phyloP scores from a whole-genome alignment of 176 grass and related monocot genomes.

The Melocanna baccifera region DNA sequence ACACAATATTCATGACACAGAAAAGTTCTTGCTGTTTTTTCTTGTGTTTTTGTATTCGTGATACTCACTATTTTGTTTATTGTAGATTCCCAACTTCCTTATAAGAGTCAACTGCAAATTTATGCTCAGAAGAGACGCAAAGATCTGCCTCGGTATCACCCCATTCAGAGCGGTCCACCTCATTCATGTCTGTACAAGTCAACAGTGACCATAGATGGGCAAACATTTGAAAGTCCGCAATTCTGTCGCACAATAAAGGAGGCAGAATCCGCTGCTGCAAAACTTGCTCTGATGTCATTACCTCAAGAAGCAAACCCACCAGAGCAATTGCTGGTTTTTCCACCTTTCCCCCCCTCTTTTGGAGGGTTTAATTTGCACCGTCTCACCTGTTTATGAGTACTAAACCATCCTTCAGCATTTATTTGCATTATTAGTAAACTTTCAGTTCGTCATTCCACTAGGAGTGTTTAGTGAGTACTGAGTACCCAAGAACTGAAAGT shows the following conservation, averaged over 20 bases:
- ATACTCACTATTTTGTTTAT: background rate
- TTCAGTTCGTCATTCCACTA: background rate
- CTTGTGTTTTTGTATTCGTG: background rate
- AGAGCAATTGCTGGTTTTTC: slow-evolving; percentile 39
- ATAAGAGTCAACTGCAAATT: slow-evolving; percentile 64
- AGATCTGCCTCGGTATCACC: slow-evolving; percentile 46
- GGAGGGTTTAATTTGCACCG: slow-evolving; percentile 5
- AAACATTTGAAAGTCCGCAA: slow-evolving; percentile 54
- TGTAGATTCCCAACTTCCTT: slow-evolving; percentile 38
- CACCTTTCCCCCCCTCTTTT: background rate
- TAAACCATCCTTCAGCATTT: background rate
- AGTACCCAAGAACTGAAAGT: background rate
- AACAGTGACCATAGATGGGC: slow-evolving; percentile 55
- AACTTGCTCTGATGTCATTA: slow-evolving; percentile 66
- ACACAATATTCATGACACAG: too few relatives aligned
- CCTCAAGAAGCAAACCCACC: slow-evolving; percentile 44
- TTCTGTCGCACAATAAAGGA: slow-evolving; percentile 58
- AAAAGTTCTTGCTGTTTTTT: background rate
- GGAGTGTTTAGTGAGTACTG: background rate
- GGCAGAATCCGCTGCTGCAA: slow-evolving; percentile 70
- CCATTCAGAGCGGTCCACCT: slow-evolving; percentile 26
- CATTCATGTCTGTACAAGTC: slow-evolving; percentile 51
- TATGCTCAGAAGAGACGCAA: slow-evolving; percentile 69
- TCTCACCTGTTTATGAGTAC: slow-evolving; percentile 8
- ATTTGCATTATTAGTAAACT: slow-evolving; percentile 1